Evolutionary conservation across 257 asterid genomes (phyloP), one percentile per base, ranked within the genome.

Genomic region (Gentiana dahurica): DNA sequence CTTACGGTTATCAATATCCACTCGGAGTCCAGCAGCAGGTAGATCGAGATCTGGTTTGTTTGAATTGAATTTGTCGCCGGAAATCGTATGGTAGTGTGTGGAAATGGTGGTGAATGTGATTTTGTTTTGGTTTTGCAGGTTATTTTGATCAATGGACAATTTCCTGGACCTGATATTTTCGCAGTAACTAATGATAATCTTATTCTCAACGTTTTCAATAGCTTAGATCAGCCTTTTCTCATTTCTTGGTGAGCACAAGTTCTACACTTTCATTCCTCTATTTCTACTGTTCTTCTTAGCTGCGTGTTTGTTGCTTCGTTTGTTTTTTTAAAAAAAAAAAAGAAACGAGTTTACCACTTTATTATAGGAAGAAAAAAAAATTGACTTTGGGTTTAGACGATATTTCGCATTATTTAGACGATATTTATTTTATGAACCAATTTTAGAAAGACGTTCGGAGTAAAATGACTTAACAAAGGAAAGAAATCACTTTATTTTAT

Each of bases 121-220:
- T 13, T 33, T 66, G 55, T 4, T 36, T 4, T 5, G 41, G 36
- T 43, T 15, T 57, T 49, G 63, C 71, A 90, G 97, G 96, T 94
- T 7, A 90, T 90, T 51, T 64, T 87, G 91, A 90, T 90, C 68
- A 87, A 90, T 56, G 96, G 96, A 2, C 96, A 90, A 53, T 90
- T 90, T 71, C 98, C 98, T 5, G 98, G 98, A 3, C 96, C 96
- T 11, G 94, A 90, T 32, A 84, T 90, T 43, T 59, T 75, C 69
- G 75, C 95, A 1, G 98, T 90, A 36, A 90, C 98, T 12, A 90
- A 90, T 61, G 91, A 90, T 53, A 90, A 84, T 54, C 79, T 90
- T 72, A 79, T 90, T 37, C 81, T 90, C 59, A 84, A 81, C 41
- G 89, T 90, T 45, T 73, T 71, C 63, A 90, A 90, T 74, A 90